phyloP scores from a whole-genome alignment of 2,329 filamentous ascomycete genomes.

The Talaromyces sp. region DNA sequence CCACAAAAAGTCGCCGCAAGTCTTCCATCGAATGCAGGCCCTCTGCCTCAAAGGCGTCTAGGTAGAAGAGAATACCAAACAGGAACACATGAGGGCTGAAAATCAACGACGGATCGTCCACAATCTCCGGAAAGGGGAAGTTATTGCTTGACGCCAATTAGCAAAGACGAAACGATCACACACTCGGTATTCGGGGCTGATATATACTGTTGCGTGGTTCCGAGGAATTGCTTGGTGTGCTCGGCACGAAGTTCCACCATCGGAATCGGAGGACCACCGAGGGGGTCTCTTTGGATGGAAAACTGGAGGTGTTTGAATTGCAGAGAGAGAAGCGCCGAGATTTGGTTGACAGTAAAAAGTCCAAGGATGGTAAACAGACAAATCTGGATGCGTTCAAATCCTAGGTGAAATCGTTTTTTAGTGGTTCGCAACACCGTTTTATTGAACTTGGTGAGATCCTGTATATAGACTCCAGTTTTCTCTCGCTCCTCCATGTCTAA shows the following conservation, averaged over 20 bases:
- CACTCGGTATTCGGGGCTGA: neutral
- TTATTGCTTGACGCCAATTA: neutral
- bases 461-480: constrained; percentile 17
- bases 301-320: constrained; percentile 14
- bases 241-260: constrained; percentile 4
- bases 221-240: neutral
- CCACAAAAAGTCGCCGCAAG: constrained; percentile 13
- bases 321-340: constrained; percentile 12
- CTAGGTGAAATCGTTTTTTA: constrained; percentile 17
- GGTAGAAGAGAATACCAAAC: neutral
- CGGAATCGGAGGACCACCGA: constrained; percentile 8
- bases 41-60: constrained; percentile 1
- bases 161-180: neutral
- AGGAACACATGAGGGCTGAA: constrained; percentile 5
- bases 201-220: constrained; percentile 1
- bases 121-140: constrained; percentile 8
- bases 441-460: constrained; percentile 18
- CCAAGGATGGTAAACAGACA: constrained; percentile 13
- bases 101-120: constrained; percentile 1
- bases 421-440: constrained; percentile 16
- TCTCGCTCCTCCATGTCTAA: constrained; percentile 4
- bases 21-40: constrained; percentile 13
- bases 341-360: constrained; percentile 16
- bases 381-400: constrained; percentile 17
- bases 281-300: constrained; percentile 12